These are phyloP conservation scores for Eimeria brunetti DNA, from an alignment of 169 alveolate genomes.

Conservation along the genomic window DNA sequence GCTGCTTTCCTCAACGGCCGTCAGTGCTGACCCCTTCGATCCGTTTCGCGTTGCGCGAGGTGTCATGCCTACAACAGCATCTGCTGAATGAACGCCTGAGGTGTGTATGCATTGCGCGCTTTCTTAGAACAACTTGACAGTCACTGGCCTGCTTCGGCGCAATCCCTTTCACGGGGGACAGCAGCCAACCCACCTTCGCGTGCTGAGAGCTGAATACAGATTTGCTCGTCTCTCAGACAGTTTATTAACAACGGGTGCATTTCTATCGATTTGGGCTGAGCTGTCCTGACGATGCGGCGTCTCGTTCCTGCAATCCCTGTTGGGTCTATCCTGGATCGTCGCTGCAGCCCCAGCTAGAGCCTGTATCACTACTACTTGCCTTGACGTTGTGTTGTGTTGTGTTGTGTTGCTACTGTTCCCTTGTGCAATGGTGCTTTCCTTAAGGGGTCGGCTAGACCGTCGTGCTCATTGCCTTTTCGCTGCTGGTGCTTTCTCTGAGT, in stretches of 20 bases:
- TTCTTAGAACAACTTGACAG: constrained; percentile 41
- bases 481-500: too few relatives aligned
- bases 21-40: background rate
- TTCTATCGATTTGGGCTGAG: background rate
- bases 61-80: background rate
- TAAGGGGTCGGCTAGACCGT: too few relatives aligned
- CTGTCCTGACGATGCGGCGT: background rate
- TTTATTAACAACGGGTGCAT: background rate
- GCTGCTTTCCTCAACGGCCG: background rate
- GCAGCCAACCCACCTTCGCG: constrained; percentile 72
- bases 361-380: too few relatives aligned
- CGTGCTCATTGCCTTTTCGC: too few relatives aligned
- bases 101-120: background rate
- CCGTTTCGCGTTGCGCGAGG: background rate
- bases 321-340: background rate
- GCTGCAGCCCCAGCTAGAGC: too few relatives aligned
- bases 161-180: constrained; percentile 61
- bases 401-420: too few relatives aligned
- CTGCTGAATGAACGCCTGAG: background rate
- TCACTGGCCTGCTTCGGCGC: constrained; percentile 49
- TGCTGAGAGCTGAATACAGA: constrained; percentile 21
- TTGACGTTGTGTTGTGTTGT: too few relatives aligned
- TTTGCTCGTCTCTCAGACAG: background rate
- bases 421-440: too few relatives aligned
- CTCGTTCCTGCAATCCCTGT: background rate